Percentiles rank a stretch among this genome's conserved stretches.
Evolutionary conservation across 495 filamentous ascomycete species (phyloP).

Genomic region (Cercophora newfieldiana): DNA sequence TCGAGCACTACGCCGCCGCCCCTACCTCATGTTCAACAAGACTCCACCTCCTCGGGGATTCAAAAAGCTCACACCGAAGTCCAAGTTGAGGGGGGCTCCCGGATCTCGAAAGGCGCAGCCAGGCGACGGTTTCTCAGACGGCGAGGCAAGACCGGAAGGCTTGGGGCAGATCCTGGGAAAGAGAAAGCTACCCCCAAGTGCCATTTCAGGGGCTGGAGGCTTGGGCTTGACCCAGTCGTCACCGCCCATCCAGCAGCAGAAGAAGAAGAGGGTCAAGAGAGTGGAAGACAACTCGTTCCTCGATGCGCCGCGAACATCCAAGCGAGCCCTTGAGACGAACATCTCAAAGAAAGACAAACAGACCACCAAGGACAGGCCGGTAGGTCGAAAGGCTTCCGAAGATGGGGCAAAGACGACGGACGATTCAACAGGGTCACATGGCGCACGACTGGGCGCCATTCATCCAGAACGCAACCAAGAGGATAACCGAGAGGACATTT

Average conservation of each 20-base stretch:
- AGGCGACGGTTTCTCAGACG: slow-evolving; percentile 30
- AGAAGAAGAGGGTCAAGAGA: neutral
- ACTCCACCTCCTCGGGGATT: slow-evolving; percentile 15
- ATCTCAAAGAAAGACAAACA: neutral
- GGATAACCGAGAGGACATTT: too few relatives aligned
- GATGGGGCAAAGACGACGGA: neutral
- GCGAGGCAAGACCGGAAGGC: slow-evolving; percentile 26
- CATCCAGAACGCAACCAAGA: too few relatives aligned
- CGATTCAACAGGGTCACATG: neutral
- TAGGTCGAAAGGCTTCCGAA: neutral
- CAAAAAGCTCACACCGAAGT: slow-evolving; percentile 20
- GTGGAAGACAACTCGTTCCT: neutral
- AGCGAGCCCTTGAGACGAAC: neutral
- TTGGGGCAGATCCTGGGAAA: slow-evolving; percentile 12
- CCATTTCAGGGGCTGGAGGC: slow-evolving; percentile 7
- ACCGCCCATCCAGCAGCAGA: neutral
- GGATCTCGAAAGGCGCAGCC: neutral
- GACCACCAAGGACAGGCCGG: neutral
- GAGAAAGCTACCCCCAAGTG: slow-evolving; percentile 7
- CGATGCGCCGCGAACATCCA: neutral
- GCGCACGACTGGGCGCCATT: too few relatives aligned
- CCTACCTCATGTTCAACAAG: slow-evolving; percentile 27
- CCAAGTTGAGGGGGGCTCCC: neutral
- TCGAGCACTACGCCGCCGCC: slow-evolving; percentile 16
- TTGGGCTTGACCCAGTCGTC: slow-evolving; percentile 19